Evolutionary conservation across 495 filamentous ascomycete species (phyloP).

Genomic region (Letharia columbiana): DNA sequence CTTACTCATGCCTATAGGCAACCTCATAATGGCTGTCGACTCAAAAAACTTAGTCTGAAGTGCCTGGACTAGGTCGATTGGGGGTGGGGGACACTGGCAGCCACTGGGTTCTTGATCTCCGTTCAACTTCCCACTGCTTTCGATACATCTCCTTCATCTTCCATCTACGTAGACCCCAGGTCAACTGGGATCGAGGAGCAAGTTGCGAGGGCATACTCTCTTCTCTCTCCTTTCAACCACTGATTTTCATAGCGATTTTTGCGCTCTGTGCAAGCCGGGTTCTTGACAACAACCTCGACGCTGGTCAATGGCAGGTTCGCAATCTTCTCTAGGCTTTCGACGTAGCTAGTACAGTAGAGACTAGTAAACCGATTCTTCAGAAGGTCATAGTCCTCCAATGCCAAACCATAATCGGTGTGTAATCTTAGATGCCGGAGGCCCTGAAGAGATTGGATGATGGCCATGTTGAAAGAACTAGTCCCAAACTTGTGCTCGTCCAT

Average conservation of each 20-base stretch:
- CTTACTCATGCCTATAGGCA: too few relatives aligned
- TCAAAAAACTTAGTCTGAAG: too few relatives aligned
- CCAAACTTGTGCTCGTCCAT: neutral
- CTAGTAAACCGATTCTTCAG: neutral
- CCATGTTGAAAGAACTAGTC: neutral
- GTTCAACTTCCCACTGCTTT: too few relatives aligned
- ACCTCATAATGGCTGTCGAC: too few relatives aligned
- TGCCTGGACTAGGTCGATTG: too few relatives aligned
- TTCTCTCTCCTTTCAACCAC: neutral
- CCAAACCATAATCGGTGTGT: neutral
- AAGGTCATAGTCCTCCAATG: too few relatives aligned
- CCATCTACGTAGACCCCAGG: neutral
- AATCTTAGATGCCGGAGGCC: neutral
- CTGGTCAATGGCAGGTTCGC: neutral
- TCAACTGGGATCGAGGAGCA: neutral
- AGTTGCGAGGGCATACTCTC: neutral
- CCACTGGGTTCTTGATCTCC: too few relatives aligned
- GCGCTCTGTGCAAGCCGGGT: accelerated
- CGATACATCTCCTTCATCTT: neutral
- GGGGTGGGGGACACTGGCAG: too few relatives aligned
- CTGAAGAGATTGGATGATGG: neutral
- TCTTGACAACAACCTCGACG: neutral
- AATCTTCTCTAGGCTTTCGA: neutral
- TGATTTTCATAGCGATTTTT: neutral
- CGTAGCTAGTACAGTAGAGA: neutral